Base-by-base conservation (phyloP, 345 rosid species). In the Acer campestre region DNA sequence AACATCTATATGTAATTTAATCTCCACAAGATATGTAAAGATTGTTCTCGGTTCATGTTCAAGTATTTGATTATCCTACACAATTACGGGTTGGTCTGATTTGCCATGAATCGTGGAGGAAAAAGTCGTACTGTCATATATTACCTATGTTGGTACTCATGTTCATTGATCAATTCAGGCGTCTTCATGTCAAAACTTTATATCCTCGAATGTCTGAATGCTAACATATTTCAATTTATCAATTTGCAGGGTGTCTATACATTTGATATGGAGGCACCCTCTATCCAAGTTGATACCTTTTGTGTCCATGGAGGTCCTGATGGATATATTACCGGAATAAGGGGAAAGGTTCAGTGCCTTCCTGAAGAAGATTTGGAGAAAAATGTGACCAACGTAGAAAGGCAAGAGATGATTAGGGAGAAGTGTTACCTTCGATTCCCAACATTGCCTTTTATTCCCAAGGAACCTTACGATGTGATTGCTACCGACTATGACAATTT, bases 281-380 rank as follows among this genome's bases (percentile, higher is more conserved):
- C 96, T 0, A 95, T 95, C 75, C 84, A 88, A 80, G 99, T 95
- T 2, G 99, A 95, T 73, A 95, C 99, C 23, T 93, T 95, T 75
- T 95, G 99, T 80, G 91, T 93, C 70, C 98, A 95, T 40, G 99
- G 99, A 16, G 88, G 98, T 61, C 99, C 98, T 14, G 91, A 91
- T 89, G 98, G 99, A 18, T 95, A 92, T 48, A 95, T 95, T 67
- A 95, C 99, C 22, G 99, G 99, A 46, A 95, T 95, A 74, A 90
- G 97, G 81, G 99, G 99, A 27, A 93, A 76, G 42, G 99, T 95
- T 74, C 98, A 93, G 68, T 95, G 98, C 83, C 64, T 95, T 31
- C 79, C 89, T 9, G 92, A 78, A 20, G 91, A 89, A 71, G 98
- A 89, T 27, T 51, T 89, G 79, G 92, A 81, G 81, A 88, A 82